A percentile compares a stretch with the other conserved stretches of the same genome.
phyloP scores from a whole-genome alignment of 768 basidiomycete genomes.

The Suillus americanus region DNA sequence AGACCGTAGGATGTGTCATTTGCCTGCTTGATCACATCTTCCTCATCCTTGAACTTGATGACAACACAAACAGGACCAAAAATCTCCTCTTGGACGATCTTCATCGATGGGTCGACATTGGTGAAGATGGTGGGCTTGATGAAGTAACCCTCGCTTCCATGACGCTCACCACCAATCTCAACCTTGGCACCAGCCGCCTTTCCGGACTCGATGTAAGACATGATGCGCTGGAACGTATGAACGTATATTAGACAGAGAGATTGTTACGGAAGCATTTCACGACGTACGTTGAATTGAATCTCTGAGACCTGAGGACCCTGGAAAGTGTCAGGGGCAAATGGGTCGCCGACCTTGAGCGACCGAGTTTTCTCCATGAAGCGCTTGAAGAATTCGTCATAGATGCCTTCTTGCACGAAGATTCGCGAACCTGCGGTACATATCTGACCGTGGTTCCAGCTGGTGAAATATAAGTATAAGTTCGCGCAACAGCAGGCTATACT shows the following conservation, averaged over 20 bases:
- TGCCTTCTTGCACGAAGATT: constrained; percentile 74
- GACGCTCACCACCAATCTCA: constrained; percentile 59
- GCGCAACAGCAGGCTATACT: constrained; percentile 26
- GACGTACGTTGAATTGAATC: constrained; percentile 65
- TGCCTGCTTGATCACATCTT: constrained; percentile 67
- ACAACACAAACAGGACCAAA: constrained; percentile 81
- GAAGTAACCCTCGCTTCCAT: constrained; percentile 65
- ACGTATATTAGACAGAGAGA: background rate
- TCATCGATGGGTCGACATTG: constrained; percentile 65
- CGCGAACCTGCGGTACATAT: constrained; percentile 80
- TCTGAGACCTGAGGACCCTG: constrained; percentile 84
- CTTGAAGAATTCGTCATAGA: constrained; percentile 77
- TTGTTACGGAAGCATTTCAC: background rate
- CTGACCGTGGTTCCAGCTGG: constrained; percentile 75
- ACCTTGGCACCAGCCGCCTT: constrained; percentile 72
- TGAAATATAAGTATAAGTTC: background rate
- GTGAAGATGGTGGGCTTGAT: constrained; percentile 77
- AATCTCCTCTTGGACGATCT: constrained; percentile 74
- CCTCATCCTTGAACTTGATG: constrained; percentile 70
- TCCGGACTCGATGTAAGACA: constrained; percentile 77
- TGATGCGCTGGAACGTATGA: constrained; percentile 51
- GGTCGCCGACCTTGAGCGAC: constrained; percentile 66
- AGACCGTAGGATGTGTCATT: constrained; percentile 90
- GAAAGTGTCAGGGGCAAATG: constrained; percentile 56
- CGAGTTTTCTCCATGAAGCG: constrained; percentile 55